Conservation (phyloP, 768 basidiomycete genomes). For the Lentinula sp. region DNA sequence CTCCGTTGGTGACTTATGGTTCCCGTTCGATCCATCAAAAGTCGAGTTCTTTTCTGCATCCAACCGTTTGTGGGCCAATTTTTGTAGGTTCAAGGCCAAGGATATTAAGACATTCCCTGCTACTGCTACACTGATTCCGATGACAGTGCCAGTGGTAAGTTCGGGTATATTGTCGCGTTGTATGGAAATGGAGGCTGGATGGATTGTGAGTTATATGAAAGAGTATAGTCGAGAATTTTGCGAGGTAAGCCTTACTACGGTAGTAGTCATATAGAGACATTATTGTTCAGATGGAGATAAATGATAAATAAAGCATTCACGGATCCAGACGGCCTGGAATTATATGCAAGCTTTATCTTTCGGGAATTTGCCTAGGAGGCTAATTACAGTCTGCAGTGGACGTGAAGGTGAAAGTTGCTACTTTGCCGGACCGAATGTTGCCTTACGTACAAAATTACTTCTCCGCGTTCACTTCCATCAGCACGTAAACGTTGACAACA, state of each 20-base stretch:
- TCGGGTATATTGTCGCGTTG: slow-evolving; percentile 40
- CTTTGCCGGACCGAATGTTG: background rate
- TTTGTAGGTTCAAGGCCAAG: slow-evolving; percentile 88
- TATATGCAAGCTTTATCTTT: too few relatives aligned
- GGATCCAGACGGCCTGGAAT: background rate
- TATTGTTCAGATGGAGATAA: background rate
- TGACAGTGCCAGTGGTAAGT: slow-evolving; percentile 48
- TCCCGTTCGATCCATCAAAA: background rate
- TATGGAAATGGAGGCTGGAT: background rate
- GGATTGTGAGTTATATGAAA: background rate
- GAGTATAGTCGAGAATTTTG: background rate
- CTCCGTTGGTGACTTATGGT: background rate
- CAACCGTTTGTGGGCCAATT: slow-evolving; percentile 78
- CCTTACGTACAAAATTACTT: background rate
- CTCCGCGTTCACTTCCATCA: background rate
- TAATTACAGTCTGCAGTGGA: background rate
- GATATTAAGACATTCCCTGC: slow-evolving; percentile 85
- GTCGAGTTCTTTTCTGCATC: slow-evolving; percentile 27
- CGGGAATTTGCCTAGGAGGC: too few relatives aligned
- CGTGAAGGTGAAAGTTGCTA: background rate
- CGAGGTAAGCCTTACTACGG: background rate
- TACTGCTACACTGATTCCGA: slow-evolving; percentile 82
- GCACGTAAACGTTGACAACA: background rate
- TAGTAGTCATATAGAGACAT: background rate
- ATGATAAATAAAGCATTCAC: background rate